Evolutionary conservation across 306 rosid species (phyloP).

Genomic region (Quercus cerris): DNA sequence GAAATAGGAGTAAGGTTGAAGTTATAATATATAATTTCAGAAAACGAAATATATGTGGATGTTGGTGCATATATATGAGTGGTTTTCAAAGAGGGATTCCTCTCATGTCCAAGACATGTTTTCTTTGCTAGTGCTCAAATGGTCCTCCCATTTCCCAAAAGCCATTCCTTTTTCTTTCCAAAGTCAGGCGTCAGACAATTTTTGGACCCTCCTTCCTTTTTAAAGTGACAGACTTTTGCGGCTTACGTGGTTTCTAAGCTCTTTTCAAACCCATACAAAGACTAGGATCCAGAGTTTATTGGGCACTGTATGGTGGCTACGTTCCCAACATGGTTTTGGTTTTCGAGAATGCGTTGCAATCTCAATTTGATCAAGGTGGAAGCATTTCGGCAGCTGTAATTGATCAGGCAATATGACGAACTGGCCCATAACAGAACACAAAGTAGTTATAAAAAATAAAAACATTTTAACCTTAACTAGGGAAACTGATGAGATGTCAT

Average conservation of each 20-base stretch:
- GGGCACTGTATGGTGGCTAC: background rate
- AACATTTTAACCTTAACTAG: too few relatives aligned
- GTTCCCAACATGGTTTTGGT: background rate
- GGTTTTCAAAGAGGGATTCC: conserved; percentile 19
- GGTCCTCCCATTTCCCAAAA: conserved; percentile 42
- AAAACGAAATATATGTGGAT: background rate
- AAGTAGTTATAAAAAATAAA: too few relatives aligned
- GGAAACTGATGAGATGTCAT: too few relatives aligned
- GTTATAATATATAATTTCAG: background rate
- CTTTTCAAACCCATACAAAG: conserved; percentile 11
- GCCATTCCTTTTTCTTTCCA: conserved; percentile 32
- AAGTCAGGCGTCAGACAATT: conserved; percentile 13
- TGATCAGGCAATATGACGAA: too few relatives aligned
- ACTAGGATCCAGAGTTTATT: too few relatives aligned
- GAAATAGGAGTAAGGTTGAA: conserved; percentile 11
- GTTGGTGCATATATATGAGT: background rate
- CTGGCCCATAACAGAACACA: too few relatives aligned
- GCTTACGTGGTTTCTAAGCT: conserved; percentile 21
- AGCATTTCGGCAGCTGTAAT: too few relatives aligned
- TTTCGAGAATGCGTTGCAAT: background rate
- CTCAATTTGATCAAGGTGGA: background rate
- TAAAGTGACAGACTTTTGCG: conserved; percentile 47
- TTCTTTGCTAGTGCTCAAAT: conserved; percentile 33
- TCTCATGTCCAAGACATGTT: conserved; percentile 50
- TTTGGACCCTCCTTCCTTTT: conserved; percentile 29